phyloP scores from a whole-genome alignment of 805 yeast genomes.

The Cyberlindnera xishuangbannaensis region DNA sequence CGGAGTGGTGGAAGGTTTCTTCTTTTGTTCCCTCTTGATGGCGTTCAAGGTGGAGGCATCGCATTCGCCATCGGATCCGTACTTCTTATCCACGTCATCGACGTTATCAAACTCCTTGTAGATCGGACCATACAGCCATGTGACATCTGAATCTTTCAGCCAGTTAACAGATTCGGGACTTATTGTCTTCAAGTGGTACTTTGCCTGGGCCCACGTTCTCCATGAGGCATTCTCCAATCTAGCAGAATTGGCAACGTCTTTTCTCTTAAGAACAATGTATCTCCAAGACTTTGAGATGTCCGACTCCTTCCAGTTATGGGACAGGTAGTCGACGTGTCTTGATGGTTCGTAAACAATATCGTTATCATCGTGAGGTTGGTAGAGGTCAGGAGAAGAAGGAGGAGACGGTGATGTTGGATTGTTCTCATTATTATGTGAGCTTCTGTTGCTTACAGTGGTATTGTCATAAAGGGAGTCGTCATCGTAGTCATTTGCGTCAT shows the following conservation, averaged over 20 bases:
- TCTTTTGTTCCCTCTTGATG: constrained; percentile 17
- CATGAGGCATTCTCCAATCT: constrained; percentile 87
- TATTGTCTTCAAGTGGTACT: constrained; percentile 70
- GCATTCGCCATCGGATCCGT: constrained; percentile 36
- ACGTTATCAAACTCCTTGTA: constrained; percentile 17
- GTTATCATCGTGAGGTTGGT: constrained; percentile 66
- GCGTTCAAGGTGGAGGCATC: constrained; percentile 23
- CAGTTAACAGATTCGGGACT: constrained; percentile 91
- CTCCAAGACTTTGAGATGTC: constrained; percentile 96
- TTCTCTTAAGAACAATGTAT: constrained; percentile 75
- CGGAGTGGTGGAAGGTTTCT: constrained; percentile 12
- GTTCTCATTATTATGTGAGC: constrained; percentile 32
- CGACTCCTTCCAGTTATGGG: constrained; percentile 92
- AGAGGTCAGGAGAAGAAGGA: constrained; percentile 23
- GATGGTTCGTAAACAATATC: constrained; percentile 77
- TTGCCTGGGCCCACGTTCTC: constrained; percentile 97
- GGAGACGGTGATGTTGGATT: constrained; percentile 35
- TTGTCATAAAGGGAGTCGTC: constrained; percentile 13
- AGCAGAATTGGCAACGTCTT: constrained; percentile 78
- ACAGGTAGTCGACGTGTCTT: constrained; percentile 88
- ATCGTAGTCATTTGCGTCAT: constrained; percentile 16
- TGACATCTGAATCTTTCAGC: constrained; percentile 95
- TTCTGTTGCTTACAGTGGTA: constrained; percentile 11
- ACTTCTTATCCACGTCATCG: constrained; percentile 25
- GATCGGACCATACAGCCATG: constrained; percentile 94